Base-by-base conservation (phyloP, 2,329 filamentous ascomycete genomes). In the Tolypocladium cylindrosporum region DNA sequence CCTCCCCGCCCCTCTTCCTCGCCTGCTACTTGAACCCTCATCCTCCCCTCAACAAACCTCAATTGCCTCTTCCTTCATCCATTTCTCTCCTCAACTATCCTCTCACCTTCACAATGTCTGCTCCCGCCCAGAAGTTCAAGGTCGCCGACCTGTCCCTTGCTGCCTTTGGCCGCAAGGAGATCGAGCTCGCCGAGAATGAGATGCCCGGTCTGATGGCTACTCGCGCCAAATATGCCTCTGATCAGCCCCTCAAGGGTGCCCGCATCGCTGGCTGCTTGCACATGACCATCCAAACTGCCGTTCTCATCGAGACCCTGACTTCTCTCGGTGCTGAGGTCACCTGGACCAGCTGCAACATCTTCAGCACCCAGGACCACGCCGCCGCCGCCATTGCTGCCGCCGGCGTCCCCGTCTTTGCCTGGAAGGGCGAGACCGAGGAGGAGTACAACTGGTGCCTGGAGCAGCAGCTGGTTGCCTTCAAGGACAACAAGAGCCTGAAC, bases 401-500 rank as follows among this genome's bases (percentile, higher is more conserved):
- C 57, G 94, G 93, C 75, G 88, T 95, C 65, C 92, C 93, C 70
- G 93, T 99, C 70, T 84, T 85, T 65, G 83, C 84, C 75, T 86
- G 84, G 83, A 86, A 86, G 78, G 82, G 92, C 72, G 94, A 99
- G 90, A 96, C 93, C 68, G 94, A 99, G 80, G 94, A 97, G 81
- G 94, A 97, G 83, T 99, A 97, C 86, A 85, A 96, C 78, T 97
- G 94, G 94, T 99, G 94, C 79, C 82, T 97, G 72, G 93, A 97
- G 84, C 94, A 99, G 85, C 94, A 97, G 83, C 88, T 99, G 71
- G 76, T 83, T 65, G 88, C 94, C 75, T 99, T 99, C 89, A 96
- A 96, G 82, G 91, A 96, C 72, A 88, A 85, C 84, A 87, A 96
- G 85, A 87, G 87, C 77, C 88, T 99, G 70, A 99, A 99, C 88